These are phyloP conservation scores for Fusarium succisae DNA, from an alignment of 2,329 filamentous ascomycete genomes.

Conservation along the genomic window DNA sequence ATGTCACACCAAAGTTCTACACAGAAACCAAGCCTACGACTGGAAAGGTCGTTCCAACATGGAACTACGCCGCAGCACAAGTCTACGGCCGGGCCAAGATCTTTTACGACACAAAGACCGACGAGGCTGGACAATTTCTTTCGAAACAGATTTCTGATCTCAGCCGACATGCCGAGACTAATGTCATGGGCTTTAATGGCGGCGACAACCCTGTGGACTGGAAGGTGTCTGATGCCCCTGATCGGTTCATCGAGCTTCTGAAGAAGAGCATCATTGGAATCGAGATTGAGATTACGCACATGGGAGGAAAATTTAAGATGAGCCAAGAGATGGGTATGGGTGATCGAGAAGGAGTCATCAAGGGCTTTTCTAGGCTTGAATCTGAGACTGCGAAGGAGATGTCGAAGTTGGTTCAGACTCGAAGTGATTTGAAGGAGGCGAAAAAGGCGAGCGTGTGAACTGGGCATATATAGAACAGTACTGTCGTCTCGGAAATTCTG, in stretches of 20 bases:
- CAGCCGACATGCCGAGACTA: conserved; percentile 58
- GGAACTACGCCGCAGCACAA: conserved; percentile 75
- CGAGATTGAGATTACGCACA: conserved; percentile 63
- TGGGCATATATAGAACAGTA: rapidly evolving
- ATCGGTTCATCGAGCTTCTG: conserved; percentile 63
- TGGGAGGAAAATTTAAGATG: conserved; percentile 74
- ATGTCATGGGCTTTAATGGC: conserved; percentile 65
- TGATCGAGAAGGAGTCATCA: conserved; percentile 65
- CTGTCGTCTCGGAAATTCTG: neutral
- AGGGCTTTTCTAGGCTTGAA: conserved; percentile 59
- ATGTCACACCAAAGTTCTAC: conserved; percentile 76
- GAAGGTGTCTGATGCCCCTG: conserved; percentile 66
- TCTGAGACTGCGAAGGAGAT: conserved; percentile 46
- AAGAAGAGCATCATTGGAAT: conserved; percentile 69
- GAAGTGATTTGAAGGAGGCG: conserved; percentile 42
- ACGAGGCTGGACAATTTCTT: conserved; percentile 57
- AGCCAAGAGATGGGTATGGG: conserved; percentile 66
- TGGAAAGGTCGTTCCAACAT: conserved; percentile 75
- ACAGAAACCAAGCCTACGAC: conserved; percentile 69
- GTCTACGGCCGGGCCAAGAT: conserved; percentile 67
- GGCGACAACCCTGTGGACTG: conserved; percentile 54
- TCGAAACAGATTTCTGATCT: conserved; percentile 62
- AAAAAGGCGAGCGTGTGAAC: conserved; percentile 13
- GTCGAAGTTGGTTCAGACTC: conserved; percentile 46
- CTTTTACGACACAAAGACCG: conserved; percentile 59